Percentiles rank a stretch among this genome's conserved stretches.
Conservation (phyloP, 176 grass and related monocot species). For the Carex scoparia region DNA sequence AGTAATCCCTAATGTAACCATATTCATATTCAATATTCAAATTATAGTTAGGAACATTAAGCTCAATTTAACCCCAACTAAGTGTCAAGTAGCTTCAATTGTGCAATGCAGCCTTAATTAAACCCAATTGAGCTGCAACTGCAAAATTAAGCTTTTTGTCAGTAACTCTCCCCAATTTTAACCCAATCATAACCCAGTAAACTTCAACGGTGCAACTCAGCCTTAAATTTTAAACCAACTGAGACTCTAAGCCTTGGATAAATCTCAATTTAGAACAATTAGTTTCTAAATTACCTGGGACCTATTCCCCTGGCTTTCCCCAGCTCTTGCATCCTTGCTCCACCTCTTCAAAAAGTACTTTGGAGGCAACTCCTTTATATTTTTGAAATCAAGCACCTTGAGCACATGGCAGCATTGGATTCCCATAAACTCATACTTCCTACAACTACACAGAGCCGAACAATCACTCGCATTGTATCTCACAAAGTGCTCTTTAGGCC, state of each 20-base stretch:
- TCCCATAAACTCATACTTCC: constrained; percentile 92
- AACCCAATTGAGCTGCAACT: background rate
- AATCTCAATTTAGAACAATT: constrained; percentile 5
- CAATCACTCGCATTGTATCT: constrained; percentile 77
- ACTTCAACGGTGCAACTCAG: background rate
- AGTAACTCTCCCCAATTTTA: background rate
- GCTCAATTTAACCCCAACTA: background rate
- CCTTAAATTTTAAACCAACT: background rate
- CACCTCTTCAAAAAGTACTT: constrained; percentile 87
- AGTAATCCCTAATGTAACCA: background rate
- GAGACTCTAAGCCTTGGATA: background rate
- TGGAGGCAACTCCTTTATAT: constrained; percentile 95
- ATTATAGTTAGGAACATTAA: background rate
- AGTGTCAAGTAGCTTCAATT: constrained; percentile 1
- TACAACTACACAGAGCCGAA: constrained; percentile 84
- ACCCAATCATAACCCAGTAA: background rate
- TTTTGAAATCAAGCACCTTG: constrained; percentile 92
- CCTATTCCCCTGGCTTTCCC: constrained; percentile 38
- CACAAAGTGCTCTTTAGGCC: constrained; percentile 80
- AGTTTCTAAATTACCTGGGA: constrained; percentile 22
- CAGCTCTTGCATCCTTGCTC: constrained; percentile 87
- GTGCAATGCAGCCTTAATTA: background rate
- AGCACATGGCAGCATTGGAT: constrained; percentile 91
- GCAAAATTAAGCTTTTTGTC: background rate
- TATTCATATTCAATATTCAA: background rate